Evolutionary conservation across 2,329 filamentous ascomycete genomes (phyloP), one percentile per base, ranked within the genome.

Genomic region (Berkeleyomyces rouxiae): DNA sequence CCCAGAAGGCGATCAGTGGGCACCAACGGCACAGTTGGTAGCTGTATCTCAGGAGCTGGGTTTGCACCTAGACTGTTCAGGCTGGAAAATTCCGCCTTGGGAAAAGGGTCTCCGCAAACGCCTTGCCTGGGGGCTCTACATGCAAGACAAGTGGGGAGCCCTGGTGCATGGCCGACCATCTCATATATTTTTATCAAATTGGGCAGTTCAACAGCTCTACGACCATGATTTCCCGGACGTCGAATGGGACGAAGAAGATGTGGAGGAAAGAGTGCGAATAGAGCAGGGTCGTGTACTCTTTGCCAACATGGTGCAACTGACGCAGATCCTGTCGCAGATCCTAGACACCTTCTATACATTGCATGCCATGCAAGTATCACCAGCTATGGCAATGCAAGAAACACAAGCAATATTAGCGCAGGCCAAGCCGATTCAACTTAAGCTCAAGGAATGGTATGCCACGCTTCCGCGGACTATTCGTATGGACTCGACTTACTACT

Each of bases 61-160:
- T 57, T 76, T 96, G 46, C 90, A 96, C 71, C 82, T 95, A 47
- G 90, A 96, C 73, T 95, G 90, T 74, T 83, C 86, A 4, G 78
- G 79, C 61, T 96, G 91, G 91, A 88, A 88, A 66, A 92, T 96
- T 61, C 88, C 90, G 37, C 79, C 80, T 0, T 96, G 90, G 90
- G 90, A 96, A 72, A 86, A 87, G 68, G 87, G 89, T 0, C 72
- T 96, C 64, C 81, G 91, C 65, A 93, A 92, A 71, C 82, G 91
- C 58, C 80, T 96, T 49, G 90, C 89, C 0, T 96, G 91, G 90
- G 90, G 88, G 1, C 74, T 95, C 59, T 95, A 93, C 71, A 92
- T 95, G 86, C 90, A 96, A 74, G 91, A 96, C 73, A 95, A 81
- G 72, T 95, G 90, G 90, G 88, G 87, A 13, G 85, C 90, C 1